phyloP scores from a whole-genome alignment of 306 rosid genomes.

The Abrus precatorius region DNA sequence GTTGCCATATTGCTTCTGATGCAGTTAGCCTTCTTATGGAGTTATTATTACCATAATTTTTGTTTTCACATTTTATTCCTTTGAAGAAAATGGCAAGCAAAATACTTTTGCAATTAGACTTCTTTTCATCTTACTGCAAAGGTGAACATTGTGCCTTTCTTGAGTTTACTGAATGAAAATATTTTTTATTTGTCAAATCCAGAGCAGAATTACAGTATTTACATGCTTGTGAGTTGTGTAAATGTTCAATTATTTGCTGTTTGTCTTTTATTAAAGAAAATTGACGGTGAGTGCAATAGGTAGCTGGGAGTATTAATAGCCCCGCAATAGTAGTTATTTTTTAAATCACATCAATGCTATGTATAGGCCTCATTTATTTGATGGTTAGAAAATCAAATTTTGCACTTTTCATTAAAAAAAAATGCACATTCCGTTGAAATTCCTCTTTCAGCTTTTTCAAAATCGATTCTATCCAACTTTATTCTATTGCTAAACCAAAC shows the following conservation, averaged over 20 bases:
- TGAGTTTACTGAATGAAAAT: conserved; percentile 15
- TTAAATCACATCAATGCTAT: conserved; percentile 42
- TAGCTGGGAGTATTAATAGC: not conserved
- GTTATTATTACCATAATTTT: not conserved
- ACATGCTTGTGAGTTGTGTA: conserved; percentile 10
- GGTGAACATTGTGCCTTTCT: conserved; percentile 20
- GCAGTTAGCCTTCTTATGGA: conserved; percentile 27
- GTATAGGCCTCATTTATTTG: not conserved
- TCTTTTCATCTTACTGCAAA: conserved; percentile 6
- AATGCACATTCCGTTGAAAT: too few relatives aligned
- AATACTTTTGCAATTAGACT: not conserved
- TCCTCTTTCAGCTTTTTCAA: too few relatives aligned
- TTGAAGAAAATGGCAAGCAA: conserved; percentile 13
- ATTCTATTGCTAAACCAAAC: too few relatives aligned
- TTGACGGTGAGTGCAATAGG: not conserved
- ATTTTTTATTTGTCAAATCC: not conserved
- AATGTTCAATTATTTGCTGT: conserved; percentile 14
- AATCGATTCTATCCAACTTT: too few relatives aligned
- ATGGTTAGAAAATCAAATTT: too few relatives aligned
- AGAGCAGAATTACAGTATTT: not conserved
- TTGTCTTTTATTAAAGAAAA: not conserved
- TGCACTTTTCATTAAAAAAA: too few relatives aligned
- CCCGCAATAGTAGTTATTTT: not conserved
- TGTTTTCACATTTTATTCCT: not conserved
- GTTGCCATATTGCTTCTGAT: conserved; percentile 32